Evolutionary conservation across 2,329 filamentous ascomycete species (phyloP).

Genomic region (Cordyceps tenuipes): DNA sequence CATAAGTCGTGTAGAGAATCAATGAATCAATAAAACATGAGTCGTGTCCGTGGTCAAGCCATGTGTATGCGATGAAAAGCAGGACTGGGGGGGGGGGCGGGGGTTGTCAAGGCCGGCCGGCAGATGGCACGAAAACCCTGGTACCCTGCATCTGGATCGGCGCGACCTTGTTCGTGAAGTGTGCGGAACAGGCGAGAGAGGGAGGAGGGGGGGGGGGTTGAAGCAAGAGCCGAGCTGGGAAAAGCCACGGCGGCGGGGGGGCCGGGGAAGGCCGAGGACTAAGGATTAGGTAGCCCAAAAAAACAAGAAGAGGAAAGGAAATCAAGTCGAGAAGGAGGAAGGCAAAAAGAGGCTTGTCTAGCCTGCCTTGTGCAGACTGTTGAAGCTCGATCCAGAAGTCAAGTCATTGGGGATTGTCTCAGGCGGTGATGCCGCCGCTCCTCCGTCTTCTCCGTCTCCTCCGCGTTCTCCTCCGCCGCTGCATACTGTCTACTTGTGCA

Average conservation of each 20-base stretch:
- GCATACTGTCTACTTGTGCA: no score
- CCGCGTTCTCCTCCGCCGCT: background rate
- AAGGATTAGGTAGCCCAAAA: no score
- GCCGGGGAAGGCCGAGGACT: no score
- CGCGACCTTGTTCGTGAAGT: background rate
- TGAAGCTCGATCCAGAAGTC: no score
- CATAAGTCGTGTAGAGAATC: no score
- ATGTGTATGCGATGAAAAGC: background rate
- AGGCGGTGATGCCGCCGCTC: background rate
- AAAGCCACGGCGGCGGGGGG: background rate
- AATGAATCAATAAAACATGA: background rate
- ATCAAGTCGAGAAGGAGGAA: no score
- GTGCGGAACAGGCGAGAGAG: slow-evolving; percentile 2
- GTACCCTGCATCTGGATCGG: background rate
- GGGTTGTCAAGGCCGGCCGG: background rate
- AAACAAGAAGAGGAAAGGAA: no score
- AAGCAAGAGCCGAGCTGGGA: background rate
- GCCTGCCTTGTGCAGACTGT: background rate
- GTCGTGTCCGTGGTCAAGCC: no score
- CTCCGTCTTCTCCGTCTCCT: no score
- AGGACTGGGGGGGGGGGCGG: background rate
- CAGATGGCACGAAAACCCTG: background rate
- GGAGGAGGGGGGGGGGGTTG: background rate
- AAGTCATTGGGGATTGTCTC: background rate
- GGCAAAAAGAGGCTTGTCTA: background rate